phyloP scores from a whole-genome alignment of 163 green algal genomes.

The Prototheca cutis region DNA sequence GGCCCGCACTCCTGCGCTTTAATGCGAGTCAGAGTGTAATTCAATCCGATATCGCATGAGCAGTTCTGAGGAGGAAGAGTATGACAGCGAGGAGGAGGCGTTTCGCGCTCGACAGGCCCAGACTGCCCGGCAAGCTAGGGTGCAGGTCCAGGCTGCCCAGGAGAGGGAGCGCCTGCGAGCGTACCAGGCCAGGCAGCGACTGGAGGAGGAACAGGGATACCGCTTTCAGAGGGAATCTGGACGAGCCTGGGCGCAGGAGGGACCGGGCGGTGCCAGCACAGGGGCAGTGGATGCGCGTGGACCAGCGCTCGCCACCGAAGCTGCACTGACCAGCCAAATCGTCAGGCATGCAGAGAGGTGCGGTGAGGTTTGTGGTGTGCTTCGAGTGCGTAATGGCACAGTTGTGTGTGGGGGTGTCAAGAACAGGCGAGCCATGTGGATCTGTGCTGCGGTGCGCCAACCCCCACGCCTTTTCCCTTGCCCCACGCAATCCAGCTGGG shows the following conservation, averaged over 20 bases:
- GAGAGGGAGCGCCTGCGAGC: slow-evolving; percentile 5
- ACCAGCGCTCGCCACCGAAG: no score
- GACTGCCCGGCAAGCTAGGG: neutral
- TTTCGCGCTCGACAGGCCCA: neutral
- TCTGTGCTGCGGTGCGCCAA: no score
- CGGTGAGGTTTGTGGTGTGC: no score
- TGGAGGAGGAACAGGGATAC: neutral
- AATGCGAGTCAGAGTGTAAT: no score
- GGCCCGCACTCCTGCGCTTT: no score
- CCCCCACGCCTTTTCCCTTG: neutral
- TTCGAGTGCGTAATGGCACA: no score
- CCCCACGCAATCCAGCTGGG: neutral
- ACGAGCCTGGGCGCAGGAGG: neutral
- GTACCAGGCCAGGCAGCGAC: neutral
- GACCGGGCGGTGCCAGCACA: neutral
- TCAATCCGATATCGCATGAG: no score
- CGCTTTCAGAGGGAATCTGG: neutral
- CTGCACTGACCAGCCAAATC: no score
- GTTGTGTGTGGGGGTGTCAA: no score
- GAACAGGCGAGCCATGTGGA: no score
- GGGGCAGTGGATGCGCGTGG: slow-evolving; percentile 1
- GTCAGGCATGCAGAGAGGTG: no score
- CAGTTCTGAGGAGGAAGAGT: slow-evolving; percentile 7
- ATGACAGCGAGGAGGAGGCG: slow-evolving; percentile 23
- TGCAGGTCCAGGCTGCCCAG: neutral